Percentiles rank a stretch among this genome's conserved stretches.
These are phyloP conservation scores for Podila epigama DNA, from an alignment of 192 early-diverging fungal genomes.

Conservation along the genomic window DNA sequence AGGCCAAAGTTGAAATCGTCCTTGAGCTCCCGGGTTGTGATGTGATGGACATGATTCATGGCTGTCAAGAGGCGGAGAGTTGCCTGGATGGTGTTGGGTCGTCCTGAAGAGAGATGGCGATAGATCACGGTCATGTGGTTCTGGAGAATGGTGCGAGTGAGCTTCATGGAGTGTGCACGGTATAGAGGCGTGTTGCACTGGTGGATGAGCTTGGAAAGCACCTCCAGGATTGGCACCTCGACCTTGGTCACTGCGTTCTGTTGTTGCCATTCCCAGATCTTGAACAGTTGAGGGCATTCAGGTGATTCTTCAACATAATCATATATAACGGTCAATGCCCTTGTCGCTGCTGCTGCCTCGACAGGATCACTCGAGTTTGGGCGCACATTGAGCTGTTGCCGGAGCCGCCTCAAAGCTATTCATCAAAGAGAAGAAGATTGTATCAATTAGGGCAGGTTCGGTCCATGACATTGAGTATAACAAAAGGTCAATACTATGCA, in stretches of 20 bases:
- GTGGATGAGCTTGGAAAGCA: constrained; percentile 65
- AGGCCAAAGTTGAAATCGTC: constrained; percentile 78
- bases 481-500: background rate
- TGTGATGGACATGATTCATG: constrained; percentile 62
- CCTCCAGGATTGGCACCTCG: constrained; percentile 66
- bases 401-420: constrained; percentile 34
- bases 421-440: background rate
- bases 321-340: constrained; percentile 20
- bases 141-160: constrained; percentile 60
- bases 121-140: constrained; percentile 73
- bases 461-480: background rate
- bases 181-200: constrained; percentile 48
- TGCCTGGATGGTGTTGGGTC: constrained; percentile 64
- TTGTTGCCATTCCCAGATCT: constrained; percentile 73
- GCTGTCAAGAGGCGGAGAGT: constrained; percentile 68
- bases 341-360: constrained; percentile 36
- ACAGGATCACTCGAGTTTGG: constrained; percentile 38
- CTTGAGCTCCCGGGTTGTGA: constrained; percentile 70
- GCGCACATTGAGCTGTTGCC: constrained; percentile 43
- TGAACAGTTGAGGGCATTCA: constrained; percentile 64
- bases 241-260: constrained; percentile 61
- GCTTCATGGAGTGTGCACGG: constrained; percentile 49
- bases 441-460: background rate
- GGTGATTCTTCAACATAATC: constrained; percentile 68
- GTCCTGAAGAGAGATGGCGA: constrained; percentile 65